Percentiles rank a stretch among this genome's conserved stretches.
phyloP scores from a whole-genome alignment of 73 alveolate genomes.

The Tetrahymena malaccensis region DNA sequence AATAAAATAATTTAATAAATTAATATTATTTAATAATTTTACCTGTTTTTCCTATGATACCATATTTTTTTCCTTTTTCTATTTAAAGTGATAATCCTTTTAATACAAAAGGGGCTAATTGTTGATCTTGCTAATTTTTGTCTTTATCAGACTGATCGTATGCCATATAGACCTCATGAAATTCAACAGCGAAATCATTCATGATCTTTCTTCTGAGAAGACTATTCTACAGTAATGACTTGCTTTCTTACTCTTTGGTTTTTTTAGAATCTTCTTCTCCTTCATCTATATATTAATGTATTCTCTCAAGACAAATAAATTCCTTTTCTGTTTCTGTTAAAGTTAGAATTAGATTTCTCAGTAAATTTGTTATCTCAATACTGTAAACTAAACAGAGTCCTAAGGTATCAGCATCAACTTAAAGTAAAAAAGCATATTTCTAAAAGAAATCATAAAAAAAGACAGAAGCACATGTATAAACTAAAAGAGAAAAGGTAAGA shows the following conservation, averaged over 20 bases:
- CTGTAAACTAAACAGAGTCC: slow-evolving; percentile 27
- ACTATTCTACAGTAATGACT: not conserved
- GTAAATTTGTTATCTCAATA: slow-evolving; percentile 13
- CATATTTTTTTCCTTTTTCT: slow-evolving; percentile 53
- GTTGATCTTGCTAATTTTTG: not conserved
- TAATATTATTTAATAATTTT: not conserved
- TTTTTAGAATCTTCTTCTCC: slow-evolving; percentile 2
- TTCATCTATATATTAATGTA: slow-evolving; percentile 6
- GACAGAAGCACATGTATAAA: slow-evolving; percentile 10
- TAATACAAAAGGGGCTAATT: not conserved
- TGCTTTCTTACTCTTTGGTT: not conserved
- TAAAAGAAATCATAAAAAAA: not conserved
- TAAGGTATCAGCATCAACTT: slow-evolving; percentile 27
- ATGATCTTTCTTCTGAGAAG: not conserved
- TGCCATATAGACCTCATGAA: slow-evolving; percentile 27
- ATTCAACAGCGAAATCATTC: slow-evolving; percentile 15
- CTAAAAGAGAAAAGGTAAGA: slow-evolving; percentile 6
- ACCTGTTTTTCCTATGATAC: slow-evolving; percentile 85
- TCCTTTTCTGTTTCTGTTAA: slow-evolving; percentile 29
- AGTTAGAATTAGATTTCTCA: slow-evolving; percentile 18
- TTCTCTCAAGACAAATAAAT: slow-evolving; percentile 32
- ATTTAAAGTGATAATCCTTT: slow-evolving; percentile 2
- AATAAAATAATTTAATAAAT: not conserved
- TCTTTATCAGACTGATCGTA: slow-evolving; percentile 2
- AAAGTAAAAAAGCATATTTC: not conserved